Percentiles rank a stretch among this genome's conserved stretches.
Conservation (phyloP, 164 flowering plant genomes). For the Echeveria elegans region DNA sequence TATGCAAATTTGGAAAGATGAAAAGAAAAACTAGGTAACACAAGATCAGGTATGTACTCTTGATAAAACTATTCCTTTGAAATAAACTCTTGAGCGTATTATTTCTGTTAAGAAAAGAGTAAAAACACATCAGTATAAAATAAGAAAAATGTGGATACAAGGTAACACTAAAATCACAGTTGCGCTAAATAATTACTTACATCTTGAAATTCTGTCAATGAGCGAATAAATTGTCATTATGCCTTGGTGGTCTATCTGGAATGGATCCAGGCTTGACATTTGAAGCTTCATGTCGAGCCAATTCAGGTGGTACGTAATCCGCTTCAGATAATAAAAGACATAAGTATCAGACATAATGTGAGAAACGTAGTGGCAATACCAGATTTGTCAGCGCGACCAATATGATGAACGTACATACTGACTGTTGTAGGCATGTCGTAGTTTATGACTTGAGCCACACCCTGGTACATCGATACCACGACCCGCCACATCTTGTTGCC, state of each 20-base stretch:
- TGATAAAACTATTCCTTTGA: too few relatives aligned
- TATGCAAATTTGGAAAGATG: too few relatives aligned
- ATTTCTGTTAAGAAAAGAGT: too few relatives aligned
- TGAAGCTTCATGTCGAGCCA: conserved; percentile 50
- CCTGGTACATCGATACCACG: conserved; percentile 96
- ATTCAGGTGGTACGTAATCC: conserved; percentile 87
- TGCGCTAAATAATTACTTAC: too few relatives aligned
- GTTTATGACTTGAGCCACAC: conserved; percentile 81
- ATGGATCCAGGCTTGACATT: neutral
- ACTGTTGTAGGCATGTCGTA: conserved; percentile 76
- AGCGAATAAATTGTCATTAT: neutral
- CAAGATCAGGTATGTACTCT: too few relatives aligned
- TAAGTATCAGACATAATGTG: conserved; percentile 72
- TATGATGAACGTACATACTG: conserved; percentile 80
- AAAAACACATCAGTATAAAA: too few relatives aligned
- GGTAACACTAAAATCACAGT: too few relatives aligned
- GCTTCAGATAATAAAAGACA: conserved; percentile 88
- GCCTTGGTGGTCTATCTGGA: neutral
- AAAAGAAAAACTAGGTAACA: too few relatives aligned
- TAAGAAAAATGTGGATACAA: too few relatives aligned
- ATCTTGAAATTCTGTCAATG: neutral
- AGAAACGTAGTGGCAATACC: conserved; percentile 87
- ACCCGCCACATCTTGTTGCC: conserved; percentile 89
- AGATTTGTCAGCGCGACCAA: conserved; percentile 91
- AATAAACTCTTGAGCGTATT: too few relatives aligned